These are phyloP conservation scores for Pseudocercospora fuligena DNA, from an alignment of 2,329 filamentous ascomycete species.

Conservation along the genomic window DNA sequence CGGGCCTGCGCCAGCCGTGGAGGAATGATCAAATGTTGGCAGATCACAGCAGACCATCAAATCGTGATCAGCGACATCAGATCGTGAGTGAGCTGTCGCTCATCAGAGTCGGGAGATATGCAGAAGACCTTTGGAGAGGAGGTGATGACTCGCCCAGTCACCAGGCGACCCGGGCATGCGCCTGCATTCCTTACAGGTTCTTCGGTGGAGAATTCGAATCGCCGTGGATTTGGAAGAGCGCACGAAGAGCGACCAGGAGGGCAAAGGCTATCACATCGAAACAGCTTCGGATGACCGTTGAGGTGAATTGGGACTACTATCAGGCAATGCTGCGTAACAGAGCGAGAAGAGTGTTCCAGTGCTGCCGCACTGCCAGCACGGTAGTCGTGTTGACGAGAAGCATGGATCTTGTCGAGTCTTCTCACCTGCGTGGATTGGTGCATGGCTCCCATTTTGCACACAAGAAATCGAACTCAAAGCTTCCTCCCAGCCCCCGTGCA, in stretches of 20 bases:
- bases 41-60: background rate
- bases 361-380: background rate
- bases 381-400: background rate
- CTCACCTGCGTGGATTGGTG: background rate
- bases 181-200: background rate
- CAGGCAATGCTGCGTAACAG: background rate
- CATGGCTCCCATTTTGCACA: background rate
- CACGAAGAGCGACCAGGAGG: background rate
- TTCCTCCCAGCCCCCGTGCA: background rate
- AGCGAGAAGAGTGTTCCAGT: background rate
- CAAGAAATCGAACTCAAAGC: background rate
- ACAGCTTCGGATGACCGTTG: background rate
- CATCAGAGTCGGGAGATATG: background rate
- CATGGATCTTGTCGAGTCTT: background rate
- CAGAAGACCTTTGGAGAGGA: background rate
- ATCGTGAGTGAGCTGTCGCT: background rate
- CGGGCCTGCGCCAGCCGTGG: slow-evolving; percentile 46
- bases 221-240: background rate
- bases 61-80: no score
- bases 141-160: background rate
- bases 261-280: background rate
- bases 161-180: background rate
- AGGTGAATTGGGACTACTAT: background rate
- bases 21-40: slow-evolving; percentile 26
- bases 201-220: background rate